Base-by-base conservation (phyloP, 176 grass and related monocot species). In the Themeda triandra region DNA sequence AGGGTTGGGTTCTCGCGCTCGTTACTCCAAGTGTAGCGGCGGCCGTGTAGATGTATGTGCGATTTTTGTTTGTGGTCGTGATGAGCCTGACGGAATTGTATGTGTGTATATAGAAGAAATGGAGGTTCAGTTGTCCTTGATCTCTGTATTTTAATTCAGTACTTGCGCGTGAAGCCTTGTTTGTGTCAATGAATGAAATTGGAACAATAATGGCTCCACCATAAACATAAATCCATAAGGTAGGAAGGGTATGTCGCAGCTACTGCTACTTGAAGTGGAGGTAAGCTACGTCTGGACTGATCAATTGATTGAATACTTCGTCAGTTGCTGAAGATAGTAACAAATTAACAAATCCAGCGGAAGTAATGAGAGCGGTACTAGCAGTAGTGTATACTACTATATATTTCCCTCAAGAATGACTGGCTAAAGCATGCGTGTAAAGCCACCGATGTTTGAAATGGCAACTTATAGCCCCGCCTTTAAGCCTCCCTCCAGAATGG, bases 81-180 rank as follows among this genome's bases (percentile, higher is more conserved):
- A 5, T 6, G 21, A n/a, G 6, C 46, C 73, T 35, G 44, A 21
- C 19, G 27, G 6, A 68, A 45, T 35, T 51, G 17, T 18, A 1
- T 46, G 13, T 14, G 3, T 14, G 12, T 42, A 35, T 67, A 48
- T 53, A n/a, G 53, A 5, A 65, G 27, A 21, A 58, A 42, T 6
- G 33, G 31, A 25, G 58, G 79, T 35, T 77, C 45, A 35, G 28
- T 48, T 51, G 35, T 76, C 39, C 13, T 2, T 25, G n/a, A 8
- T 51, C 44, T 31, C 51, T 63, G 40, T 70, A 70, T 56, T 80
- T 69, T 66, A 63, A 23, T 80, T 32, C 4, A 3, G 19, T 75
- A 25, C 63, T 69, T 76, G 33, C 3, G 27, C 73, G 37, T 85
- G 51, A 89, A 85, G 87, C 53, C 60, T 89, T 35, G n/a, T 17